Evolutionary conservation across 169 alveolate genomes (phyloP), one percentile per base, ranked within the genome.

Genomic region (Blepharisma undulans): DNA sequence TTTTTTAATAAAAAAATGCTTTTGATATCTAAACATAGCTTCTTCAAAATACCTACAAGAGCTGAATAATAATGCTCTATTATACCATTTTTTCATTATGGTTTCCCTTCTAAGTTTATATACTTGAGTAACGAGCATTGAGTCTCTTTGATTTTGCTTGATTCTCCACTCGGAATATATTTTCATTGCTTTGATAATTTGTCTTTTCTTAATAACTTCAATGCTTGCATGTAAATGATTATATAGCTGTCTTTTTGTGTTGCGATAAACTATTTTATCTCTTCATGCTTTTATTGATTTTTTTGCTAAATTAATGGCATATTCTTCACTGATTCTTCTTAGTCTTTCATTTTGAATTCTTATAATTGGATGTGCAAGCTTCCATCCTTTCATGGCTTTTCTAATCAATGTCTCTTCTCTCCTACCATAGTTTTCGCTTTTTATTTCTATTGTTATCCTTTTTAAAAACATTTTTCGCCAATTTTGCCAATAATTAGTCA

Each of bases 391-490:
- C 66, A 48, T 48, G 66, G 66, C 66, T 48, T 48, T 48, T 48
- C 66, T 48, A 48, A 48, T 48, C 14, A 48, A 48, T 10, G 66
- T 48, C 66, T 48, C 66, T 5, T 48, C 66, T 48, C 66, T 48
- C 12, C 66, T 48, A 18, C 66, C 66, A 48, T 48, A 48, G 10
- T 48, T 48, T 5, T 74, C 80, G 8, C 48, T 32, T 32, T 78
- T 82, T n/a, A 22, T 32, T 21, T 82, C 89, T 1, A 36, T 34
- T 82, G 25, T 82, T 34, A 33, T 21, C 14, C 60, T 82, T 82
- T 82, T 33, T 60, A 82, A 82, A 48, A 82, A 82, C 78, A n/a
- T 3, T 59, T 82, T 82, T 22, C 89, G 10, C 89, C 89, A 82
- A 22, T 21, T 32, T 21, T 82, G 25, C 89, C 89, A 82, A 60